Evolutionary conservation across 805 yeast genomes (phyloP), one percentile per base, ranked within the genome.

Genomic region (Priceomyces haplophilus): DNA sequence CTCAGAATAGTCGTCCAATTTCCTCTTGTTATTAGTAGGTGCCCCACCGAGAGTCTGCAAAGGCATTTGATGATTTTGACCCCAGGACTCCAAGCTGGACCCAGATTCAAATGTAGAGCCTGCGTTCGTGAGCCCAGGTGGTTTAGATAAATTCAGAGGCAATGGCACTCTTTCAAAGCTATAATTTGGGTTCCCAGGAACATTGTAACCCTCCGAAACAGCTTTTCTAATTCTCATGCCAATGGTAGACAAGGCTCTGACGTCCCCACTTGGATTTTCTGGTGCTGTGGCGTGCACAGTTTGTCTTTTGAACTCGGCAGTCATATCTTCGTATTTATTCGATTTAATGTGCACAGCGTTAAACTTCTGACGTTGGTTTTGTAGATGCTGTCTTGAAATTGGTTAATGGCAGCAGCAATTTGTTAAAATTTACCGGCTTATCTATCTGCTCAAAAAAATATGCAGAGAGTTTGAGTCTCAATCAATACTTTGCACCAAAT

Each of bases 181-280:
- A 41, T 57, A 43, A 32, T 43, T 17, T 13, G n/a, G 36, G 16
- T 43, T 34, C 3, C 49, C 40, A n/a, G 50, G 49, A 10, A 42
- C 51, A 12, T 52, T 48, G 56, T 82, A 82, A 1, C 89, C 89
- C 34, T 81, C 80, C 25, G 77, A 69, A 3, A 84, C 79, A 2
- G 84, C 72, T 51, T 82, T 81, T 54, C 91, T 74, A 45, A 85
- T 78, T 48, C 88, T 72, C 88, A 82, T 83, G 0, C 88, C 89
- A 4, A 83, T 55, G 0, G 82, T 73, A 32, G 80, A 73, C 18
- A 83, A 67, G 19, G 67, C 60, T 34, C 60, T 69, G 11, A 59
- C 55, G 32, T 56, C 59, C n/a, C 63, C 64, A 54, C 56, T 59
- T 31, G 36, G 53, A 5, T 44, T 52, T 24, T 24, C 53, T 20